These are phyloP conservation scores for Colletotrichum sp. DNA, from an alignment of 2,329 filamentous ascomycete genomes.

Conservation along the genomic window DNA sequence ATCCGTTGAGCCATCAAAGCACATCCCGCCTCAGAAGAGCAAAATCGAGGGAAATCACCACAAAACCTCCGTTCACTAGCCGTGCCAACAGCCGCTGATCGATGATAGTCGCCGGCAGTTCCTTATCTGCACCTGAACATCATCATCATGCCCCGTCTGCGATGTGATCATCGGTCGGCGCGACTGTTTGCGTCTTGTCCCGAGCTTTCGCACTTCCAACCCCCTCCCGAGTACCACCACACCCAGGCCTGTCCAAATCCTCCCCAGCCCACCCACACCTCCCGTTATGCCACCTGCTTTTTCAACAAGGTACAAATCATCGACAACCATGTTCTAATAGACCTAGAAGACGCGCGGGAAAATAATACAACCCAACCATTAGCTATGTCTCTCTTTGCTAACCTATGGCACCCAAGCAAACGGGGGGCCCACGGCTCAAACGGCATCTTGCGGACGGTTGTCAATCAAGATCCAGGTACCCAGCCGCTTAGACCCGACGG, in stretches of 20 bases:
- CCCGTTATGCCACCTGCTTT: not conserved
- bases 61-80: not conserved
- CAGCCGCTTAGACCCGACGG: not conserved
- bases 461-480: not conserved
- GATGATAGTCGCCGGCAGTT: conserved; percentile 19
- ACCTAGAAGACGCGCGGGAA: not conserved
- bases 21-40: not conserved
- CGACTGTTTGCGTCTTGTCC: not conserved
- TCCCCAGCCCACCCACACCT: not conserved
- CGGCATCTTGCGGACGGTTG: conserved; percentile 2
- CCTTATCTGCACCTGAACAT: not conserved
- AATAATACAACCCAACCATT: not conserved
- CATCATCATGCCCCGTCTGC: not conserved
- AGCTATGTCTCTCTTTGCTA: not conserved
- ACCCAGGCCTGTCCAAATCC: not conserved
- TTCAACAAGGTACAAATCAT: not conserved
- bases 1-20: not conserved
- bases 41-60: not conserved
- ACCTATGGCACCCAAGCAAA: not conserved
- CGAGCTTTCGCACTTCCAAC: not conserved
- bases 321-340: not conserved
- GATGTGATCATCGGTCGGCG: not conserved
- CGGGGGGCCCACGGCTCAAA: not conserved
- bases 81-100: not conserved
- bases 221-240: not conserved